A percentile compares a stretch with the other conserved stretches of the same genome.
phyloP scores from a whole-genome alignment of 495 filamentous ascomycete species.

The Penicillium fimorum region DNA sequence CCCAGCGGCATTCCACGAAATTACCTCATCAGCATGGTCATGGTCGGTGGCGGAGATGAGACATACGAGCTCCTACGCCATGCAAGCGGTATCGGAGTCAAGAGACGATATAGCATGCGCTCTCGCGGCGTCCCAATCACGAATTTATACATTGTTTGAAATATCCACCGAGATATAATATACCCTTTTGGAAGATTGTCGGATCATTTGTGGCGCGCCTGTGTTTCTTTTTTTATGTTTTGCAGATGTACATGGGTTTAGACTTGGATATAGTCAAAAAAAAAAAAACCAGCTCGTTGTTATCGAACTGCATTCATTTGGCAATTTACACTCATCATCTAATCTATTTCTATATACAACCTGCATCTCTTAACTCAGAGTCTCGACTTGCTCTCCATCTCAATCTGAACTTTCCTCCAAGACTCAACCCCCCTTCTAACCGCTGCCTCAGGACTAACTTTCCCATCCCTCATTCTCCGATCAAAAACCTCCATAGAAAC shows the following conservation, averaged over 20 bases:
- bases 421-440: constrained; percentile 25
- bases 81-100: constrained; percentile 65
- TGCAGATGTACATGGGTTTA: neutral
- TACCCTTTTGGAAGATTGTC: constrained; percentile 2
- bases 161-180: constrained; percentile 5
- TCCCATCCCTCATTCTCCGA: constrained; percentile 55
- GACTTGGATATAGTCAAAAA: constrained; percentile 8
- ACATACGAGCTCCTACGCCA: constrained; percentile 60
- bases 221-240: constrained; percentile 1
- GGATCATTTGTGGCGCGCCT: neutral
- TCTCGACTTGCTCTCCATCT: constrained; percentile 3
- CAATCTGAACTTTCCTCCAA: constrained; percentile 26
- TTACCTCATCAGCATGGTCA: constrained; percentile 75
- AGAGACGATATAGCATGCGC: constrained; percentile 74
- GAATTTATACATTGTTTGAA: constrained; percentile 73
- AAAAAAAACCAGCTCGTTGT: neutral
- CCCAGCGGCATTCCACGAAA: constrained; percentile 68
- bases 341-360: neutral
- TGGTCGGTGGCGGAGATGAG: constrained; percentile 75
- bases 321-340: neutral
- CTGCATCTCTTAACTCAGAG: neutral
- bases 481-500: constrained; percentile 74
- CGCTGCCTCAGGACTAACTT: constrained; percentile 21
- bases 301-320: neutral
- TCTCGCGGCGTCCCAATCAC: constrained; percentile 76